phyloP scores from a whole-genome alignment of 1,139 yeast genomes.

The Schizosaccharomyces versatilis region DNA sequence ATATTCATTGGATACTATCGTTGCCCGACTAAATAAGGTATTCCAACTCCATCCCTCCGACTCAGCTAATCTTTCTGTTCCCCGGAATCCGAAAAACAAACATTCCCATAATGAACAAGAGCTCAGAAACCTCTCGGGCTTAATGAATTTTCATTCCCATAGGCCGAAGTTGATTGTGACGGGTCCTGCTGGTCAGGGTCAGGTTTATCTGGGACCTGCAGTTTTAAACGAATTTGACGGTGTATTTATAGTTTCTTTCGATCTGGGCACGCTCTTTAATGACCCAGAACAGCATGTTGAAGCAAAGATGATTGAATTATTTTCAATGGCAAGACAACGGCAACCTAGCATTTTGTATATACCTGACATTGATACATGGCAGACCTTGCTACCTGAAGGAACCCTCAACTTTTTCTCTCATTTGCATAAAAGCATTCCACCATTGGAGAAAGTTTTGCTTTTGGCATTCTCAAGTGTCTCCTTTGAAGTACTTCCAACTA shows the following conservation, averaged over 20 bases:
- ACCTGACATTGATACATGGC: conserved; percentile 70
- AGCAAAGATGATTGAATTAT: conserved; percentile 60
- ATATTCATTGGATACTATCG: conserved; percentile 28
- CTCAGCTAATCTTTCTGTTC: conserved; percentile 19
- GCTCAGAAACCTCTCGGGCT: too few relatives aligned
- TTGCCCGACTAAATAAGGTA: conserved; percentile 30
- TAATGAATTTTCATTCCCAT: conserved; percentile 15
- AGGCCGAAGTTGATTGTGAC: conserved; percentile 59
- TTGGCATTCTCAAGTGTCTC: conserved; percentile 50
- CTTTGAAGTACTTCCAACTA: conserved; percentile 19
- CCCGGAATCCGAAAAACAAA: too few relatives aligned
- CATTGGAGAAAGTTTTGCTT: conserved; percentile 52
- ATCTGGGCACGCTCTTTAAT: conserved; percentile 53
- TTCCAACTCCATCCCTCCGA: conserved; percentile 42
- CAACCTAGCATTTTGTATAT: conserved; percentile 70
- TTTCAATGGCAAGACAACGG: conserved; percentile 73
- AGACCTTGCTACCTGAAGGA: conserved; percentile 41
- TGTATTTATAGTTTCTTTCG: conserved; percentile 68
- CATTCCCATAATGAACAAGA: too few relatives aligned
- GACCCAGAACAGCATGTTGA: conserved; percentile 65
- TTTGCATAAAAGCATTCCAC: conserved; percentile 41
- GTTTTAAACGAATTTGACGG: conserved; percentile 68
- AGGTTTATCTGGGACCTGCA: conserved; percentile 68
- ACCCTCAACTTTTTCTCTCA: conserved; percentile 54
- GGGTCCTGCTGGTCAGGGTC: conserved; percentile 72